phyloP scores from a whole-genome alignment of 2,329 filamentous ascomycete species.

The Ciborinia camelliae region DNA sequence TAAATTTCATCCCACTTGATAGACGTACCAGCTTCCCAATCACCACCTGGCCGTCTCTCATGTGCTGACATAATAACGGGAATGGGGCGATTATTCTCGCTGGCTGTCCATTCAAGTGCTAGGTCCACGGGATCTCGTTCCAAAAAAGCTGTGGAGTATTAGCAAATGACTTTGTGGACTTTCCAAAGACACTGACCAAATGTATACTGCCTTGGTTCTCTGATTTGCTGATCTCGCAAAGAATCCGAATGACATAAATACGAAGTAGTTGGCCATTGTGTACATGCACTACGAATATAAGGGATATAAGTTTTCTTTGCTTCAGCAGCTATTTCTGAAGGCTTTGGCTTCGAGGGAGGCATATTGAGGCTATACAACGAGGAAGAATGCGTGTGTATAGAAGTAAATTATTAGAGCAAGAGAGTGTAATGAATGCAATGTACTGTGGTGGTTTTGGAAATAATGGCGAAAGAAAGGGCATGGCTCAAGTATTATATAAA shows the following conservation, averaged over 20 bases:
- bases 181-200: constrained; percentile 40
- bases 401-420: neutral
- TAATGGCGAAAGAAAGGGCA: neutral
- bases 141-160: constrained; percentile 43
- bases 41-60: constrained; percentile 72
- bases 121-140: constrained; percentile 57
- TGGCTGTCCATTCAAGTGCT: constrained; percentile 55
- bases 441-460: neutral
- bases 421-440: neutral
- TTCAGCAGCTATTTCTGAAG: constrained; percentile 68
- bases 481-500: constrained; percentile 9
- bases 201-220: constrained; percentile 38
- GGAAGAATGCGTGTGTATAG: neutral
- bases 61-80: constrained; percentile 52
- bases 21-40: constrained; percentile 64
- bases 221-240: constrained; percentile 39
- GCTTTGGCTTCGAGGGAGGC: constrained; percentile 58
- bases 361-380: constrained; percentile 38
- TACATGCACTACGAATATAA: constrained; percentile 55
- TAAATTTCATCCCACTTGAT: neutral
- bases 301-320: constrained; percentile 70
- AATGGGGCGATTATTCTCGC: constrained; percentile 32
- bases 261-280: constrained; percentile 55
- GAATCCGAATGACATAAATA: constrained; percentile 48
- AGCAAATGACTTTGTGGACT: neutral